Evolutionary conservation across 164 flowering plant genomes (phyloP), one percentile per base, ranked within the genome.

Genomic region (Buxus sempervirens): DNA sequence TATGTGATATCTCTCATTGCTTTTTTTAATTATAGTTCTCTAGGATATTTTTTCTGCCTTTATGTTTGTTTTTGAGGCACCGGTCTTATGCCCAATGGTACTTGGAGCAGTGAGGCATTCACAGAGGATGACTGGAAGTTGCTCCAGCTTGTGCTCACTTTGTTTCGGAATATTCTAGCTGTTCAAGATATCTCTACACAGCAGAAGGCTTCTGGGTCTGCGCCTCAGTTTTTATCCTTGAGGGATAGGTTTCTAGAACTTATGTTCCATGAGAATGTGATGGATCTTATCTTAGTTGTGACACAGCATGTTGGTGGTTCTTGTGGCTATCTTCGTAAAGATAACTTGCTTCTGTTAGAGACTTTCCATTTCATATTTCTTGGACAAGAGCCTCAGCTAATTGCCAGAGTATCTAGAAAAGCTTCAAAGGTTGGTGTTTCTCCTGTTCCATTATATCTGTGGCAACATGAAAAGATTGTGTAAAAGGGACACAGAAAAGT

Each of bases 111-210:
- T 57, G 88, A 77, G 60, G 77, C 77, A 57, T 87, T 96, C 73
- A 81, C 95, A 8, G 98, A 96, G 80, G 99, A 91, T 78, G 95
- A 96, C 83, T 89, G 96, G 96, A 96, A 96, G 76, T 78, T 96
- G 82, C 90, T 93, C 42, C 97, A 93, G 77, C 81, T 96, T 78
- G 91, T 96, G 69, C 83, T 96, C 74, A 93, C 97, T 67, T 73
- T 96, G 38, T 93, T 96, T 69, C 85, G 96, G 32, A 96, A 96
- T 72, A 56, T 93, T 73, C 82, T 96, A 49, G 95, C 98, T 24
- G 70, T 96, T 45, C 96, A 93, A 71, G 95, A 89, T 64, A 83
- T 96, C 64, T 77, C 97, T 48, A 28, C 67, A 58, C 85, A 83
- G 48, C 96, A 93, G 79, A 89, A 84, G 74, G 85, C 84, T 63